Evolutionary conservation across 2,329 filamentous ascomycete species (phyloP), one percentile per base, ranked within the genome.

Genomic region (Alternaria ventricosa): DNA sequence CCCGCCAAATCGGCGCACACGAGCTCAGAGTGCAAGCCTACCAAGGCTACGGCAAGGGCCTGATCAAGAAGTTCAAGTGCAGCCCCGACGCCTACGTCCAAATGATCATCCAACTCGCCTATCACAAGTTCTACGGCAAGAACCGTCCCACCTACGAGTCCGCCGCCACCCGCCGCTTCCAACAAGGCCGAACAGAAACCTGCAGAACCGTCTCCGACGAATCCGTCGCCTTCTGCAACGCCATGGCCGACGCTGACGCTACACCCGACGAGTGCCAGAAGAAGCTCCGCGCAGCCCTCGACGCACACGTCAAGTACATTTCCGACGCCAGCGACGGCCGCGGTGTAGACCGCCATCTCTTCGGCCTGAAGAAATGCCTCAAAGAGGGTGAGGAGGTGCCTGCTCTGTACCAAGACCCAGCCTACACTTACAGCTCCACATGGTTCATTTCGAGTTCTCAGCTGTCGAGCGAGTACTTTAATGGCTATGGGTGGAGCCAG

Each of bases 61-160:
- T 99, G 66, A 98, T 99, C 87, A 99, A 99, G 89, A 96, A 97
- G 83, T 98, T 99, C 89, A 96, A 94, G 84, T 97, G 93, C 88
- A 96, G 92, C 25, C 96, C 96, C 28, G 96, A 99, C 75, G 96
- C 95, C 30, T 99, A 96, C 81, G 94, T 98, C 45, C 96, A 99
- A 83, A 96, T 99, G 93, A 85, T 97, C 80, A 99, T 99, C 80
- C 96, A 99, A 82, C 89, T 98, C 57, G 96, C 96, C 43, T 99
- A 99, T 86, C 91, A 90, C 87, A 98, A 98, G 84, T 97, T 99
- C 93, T 97, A 96, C 83, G 96, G 96, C 86, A 93, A 94, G 87
- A 97, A 94, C 87, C 88, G 96, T 5, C 96, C 96, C 1, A 99
- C 96, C 0, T 99, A 99, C 84, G 96, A 99, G 83, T 97, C 94